Conservation (phyloP, 73 alveolate genomes). For the Paraurostyla sp. region DNA sequence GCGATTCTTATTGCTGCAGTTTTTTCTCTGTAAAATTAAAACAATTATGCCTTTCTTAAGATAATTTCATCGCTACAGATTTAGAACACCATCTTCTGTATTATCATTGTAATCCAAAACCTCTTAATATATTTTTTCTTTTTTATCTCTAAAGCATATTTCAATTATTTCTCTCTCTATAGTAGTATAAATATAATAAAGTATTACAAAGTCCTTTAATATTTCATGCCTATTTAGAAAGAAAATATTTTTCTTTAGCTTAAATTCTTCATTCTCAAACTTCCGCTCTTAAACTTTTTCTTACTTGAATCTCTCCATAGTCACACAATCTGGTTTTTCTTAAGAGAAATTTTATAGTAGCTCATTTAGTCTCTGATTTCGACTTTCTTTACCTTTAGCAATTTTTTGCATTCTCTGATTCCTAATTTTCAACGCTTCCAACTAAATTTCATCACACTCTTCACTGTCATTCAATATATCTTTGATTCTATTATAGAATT, state of each 20-base stretch:
- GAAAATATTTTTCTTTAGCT: conserved; percentile 17
- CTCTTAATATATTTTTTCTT: neutral
- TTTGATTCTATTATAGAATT: conserved; percentile 6
- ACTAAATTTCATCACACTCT: neutral
- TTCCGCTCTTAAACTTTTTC: neutral
- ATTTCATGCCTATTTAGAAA: conserved; percentile 35
- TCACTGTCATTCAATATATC: conserved; percentile 35
- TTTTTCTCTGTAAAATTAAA: neutral
- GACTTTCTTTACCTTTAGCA: neutral
- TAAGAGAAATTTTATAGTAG: neutral
- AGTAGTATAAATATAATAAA: neutral
- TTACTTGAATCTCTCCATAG: neutral
- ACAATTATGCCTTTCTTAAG: too few relatives aligned
- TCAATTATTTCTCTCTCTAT: conserved; percentile 15
- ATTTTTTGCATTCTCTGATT: neutral
- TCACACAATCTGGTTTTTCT: neutral
- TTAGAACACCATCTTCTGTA: too few relatives aligned
- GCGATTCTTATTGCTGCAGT: neutral
- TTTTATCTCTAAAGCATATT: neutral
- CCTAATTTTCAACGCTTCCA: neutral
- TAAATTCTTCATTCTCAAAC: neutral
- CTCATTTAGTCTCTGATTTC: neutral
- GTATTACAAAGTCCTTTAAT: conserved; percentile 30
- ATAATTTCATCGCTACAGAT: too few relatives aligned
- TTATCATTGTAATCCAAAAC: neutral